Conservation (phyloP, 169 alveolate species). For the Theileria annulata region DNA sequence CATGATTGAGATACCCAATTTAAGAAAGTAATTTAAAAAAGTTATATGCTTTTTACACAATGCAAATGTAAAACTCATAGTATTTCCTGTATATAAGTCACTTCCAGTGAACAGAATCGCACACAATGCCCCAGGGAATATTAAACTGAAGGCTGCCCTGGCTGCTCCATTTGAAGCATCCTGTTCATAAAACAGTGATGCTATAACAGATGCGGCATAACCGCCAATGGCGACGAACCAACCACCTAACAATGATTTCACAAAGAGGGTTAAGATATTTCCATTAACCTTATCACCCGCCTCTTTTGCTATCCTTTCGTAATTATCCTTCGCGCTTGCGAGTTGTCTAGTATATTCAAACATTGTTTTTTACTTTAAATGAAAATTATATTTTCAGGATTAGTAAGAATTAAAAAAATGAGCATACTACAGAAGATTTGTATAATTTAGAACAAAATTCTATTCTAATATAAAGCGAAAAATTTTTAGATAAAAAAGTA, state of each 20-base stretch:
- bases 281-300: constrained; percentile 41
- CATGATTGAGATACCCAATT: constrained; percentile 66
- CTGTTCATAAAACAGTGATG: constrained; percentile 29
- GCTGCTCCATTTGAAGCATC: constrained; percentile 8
- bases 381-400: no score
- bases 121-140: constrained; percentile 72
- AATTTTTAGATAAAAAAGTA: background rate
- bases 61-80: constrained; percentile 68
- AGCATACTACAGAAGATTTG: no score
- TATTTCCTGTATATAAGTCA: constrained; percentile 78
- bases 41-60: constrained; percentile 32
- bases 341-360: constrained; percentile 19
- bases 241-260: constrained; percentile 63
- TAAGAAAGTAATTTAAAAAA: constrained; percentile 24
- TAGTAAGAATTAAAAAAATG: no score
- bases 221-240: constrained; percentile 64
- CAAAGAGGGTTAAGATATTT: constrained; percentile 2
- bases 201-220: constrained; percentile 61
- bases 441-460: background rate
- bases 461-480: background rate
- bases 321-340: constrained; percentile 30
- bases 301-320: background rate
- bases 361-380: background rate
- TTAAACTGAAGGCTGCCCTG: constrained; percentile 68
- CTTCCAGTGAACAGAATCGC: constrained; percentile 73